phyloP scores from a whole-genome alignment of 1,284 basidiomycete genomes.

The Puccinia triticina region DNA sequence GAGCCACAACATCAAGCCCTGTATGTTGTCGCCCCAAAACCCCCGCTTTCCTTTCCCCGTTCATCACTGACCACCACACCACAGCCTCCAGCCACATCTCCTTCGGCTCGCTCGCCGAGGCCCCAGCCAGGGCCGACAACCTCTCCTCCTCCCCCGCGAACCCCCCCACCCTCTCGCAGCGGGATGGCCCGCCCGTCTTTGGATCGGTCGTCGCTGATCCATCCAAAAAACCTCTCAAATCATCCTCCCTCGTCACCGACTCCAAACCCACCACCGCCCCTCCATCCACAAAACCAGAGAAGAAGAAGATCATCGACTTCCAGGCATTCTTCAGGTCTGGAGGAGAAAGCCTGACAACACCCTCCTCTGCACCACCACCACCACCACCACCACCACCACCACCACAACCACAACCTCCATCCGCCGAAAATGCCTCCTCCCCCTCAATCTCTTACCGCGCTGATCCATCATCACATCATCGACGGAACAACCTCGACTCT shows the following conservation, averaged over 20 bases:
- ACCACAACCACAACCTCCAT: conserved; percentile 35
- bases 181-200: conserved; percentile 49
- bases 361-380: conserved; percentile 38
- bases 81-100: conserved; percentile 47
- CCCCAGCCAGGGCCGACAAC: conserved; percentile 32
- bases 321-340: conserved; percentile 45
- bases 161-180: conserved; percentile 38
- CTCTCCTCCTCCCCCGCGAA: conserved; percentile 50
- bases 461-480: conserved; percentile 36
- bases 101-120: conserved; percentile 49
- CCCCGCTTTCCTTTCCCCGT: background rate
- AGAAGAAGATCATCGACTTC: conserved; percentile 51
- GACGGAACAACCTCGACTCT: conserved; percentile 33
- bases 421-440: too few species aligned
- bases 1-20: conserved; percentile 47
- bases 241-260: conserved; percentile 15
- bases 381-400: conserved; percentile 48
- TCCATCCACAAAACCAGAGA: conserved; percentile 45
- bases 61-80: background rate
- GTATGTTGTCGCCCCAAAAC: background rate
- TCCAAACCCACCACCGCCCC: conserved; percentile 24
- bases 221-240: conserved; percentile 6
- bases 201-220: conserved; percentile 41
- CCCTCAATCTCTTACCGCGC: conserved; percentile 47
- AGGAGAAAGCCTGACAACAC: conserved; percentile 40